Evolutionary conservation across 2,329 filamentous ascomycete species (phyloP), one percentile per base, ranked within the genome.

Genomic region (Colletotrichum acutatum): DNA sequence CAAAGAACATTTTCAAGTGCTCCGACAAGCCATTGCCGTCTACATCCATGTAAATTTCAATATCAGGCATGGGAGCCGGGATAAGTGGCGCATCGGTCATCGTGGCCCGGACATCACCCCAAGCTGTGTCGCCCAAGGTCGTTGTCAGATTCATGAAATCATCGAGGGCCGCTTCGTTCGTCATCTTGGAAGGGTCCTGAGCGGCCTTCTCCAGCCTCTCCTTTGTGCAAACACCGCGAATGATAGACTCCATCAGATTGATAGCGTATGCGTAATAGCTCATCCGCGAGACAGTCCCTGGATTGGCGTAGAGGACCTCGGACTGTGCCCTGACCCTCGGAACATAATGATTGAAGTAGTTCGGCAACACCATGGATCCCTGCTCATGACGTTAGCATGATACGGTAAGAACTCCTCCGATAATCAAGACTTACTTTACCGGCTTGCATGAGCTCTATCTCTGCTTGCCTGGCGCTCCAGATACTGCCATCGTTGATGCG

Each of bases 391-490:
- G 68, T 77, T 59, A 80, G 76, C 71, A 75, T 56, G 71, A 60
- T 37, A 4, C 5, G 37, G 4, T 12, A 26, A n/a, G 16, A 22
- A 16, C 7, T n/a, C 4, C 24, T 32, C 24, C 22, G 53, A 4
- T 71, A 82, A 3, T 8, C 22, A 26, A 34, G 11, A 59, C 30
- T 77, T 76, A 89, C 87, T 83, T 86, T 88, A 75, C 87, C 88
- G 14, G 82, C 83, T 66, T 86, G 82, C 63, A 90, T 82, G 5
- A 89, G 76, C 70, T 89, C 86, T 22, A 90, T 78, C 77, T 90
- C 88, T 1, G 88, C 78, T 58, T 83, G 84, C 16, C 88, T 84
- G 22, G 85, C 80, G 19, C 84, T 86, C 16, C 75, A 77, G 24
- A 86, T 80, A 54, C 77, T 78, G 9, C 83, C 83, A n/a, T 76